These are phyloP conservation scores for Neofusicoccum parvum DNA, from an alignment of 2,329 filamentous ascomycete genomes.

Conservation along the genomic window DNA sequence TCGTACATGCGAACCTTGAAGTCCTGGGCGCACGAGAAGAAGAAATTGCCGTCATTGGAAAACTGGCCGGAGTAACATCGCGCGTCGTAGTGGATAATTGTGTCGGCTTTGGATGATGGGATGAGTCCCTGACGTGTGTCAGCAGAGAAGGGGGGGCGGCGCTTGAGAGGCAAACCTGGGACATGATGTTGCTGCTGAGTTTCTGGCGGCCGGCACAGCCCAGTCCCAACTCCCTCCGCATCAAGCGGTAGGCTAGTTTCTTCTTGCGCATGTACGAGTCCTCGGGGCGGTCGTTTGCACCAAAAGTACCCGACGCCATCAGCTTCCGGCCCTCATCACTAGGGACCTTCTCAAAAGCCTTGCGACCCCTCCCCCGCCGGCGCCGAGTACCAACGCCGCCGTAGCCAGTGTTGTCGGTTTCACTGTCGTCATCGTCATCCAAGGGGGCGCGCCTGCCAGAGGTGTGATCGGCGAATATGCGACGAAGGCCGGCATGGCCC, in stretches of 20 bases:
- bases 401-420: constrained; percentile 40
- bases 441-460: constrained; percentile 25
- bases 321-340: constrained; percentile 74
- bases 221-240: constrained; percentile 81
- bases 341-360: constrained; percentile 77
- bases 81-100: constrained; percentile 82
- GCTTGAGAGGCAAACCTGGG: constrained; percentile 56
- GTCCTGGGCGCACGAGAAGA: constrained; percentile 89
- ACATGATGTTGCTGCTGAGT: constrained; percentile 67
- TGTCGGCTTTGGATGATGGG: constrained; percentile 75
- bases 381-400: constrained; percentile 37
- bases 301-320: constrained; percentile 83
- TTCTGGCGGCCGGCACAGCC: constrained; percentile 60
- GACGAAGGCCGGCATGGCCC: constrained; percentile 55
- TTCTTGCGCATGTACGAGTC: constrained; percentile 60
- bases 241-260: constrained; percentile 66
- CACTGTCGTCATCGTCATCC: constrained; percentile 44
- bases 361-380: constrained; percentile 51
- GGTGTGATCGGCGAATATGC: constrained; percentile 49
- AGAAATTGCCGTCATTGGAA: constrained; percentile 95
- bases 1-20: constrained; percentile 97
- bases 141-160: background rate
- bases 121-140: constrained; percentile 64
- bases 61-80: constrained; percentile 96
- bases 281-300: constrained; percentile 60